phyloP scores from a whole-genome alignment of 2,329 filamentous ascomycete species.

The Cryphonectria naterciae region DNA sequence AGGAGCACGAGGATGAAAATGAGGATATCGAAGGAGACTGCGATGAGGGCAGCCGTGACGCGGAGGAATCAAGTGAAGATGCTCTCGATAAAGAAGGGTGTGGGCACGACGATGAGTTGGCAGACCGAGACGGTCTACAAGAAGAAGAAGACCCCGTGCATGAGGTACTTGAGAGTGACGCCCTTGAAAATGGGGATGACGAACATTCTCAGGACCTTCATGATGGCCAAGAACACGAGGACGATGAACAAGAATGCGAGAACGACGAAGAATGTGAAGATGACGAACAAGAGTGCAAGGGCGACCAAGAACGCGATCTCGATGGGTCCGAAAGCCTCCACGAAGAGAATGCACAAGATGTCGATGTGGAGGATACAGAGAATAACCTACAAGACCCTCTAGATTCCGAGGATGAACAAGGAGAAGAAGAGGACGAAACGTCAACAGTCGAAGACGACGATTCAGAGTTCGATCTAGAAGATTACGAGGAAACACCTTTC shows the following conservation, averaged over 20 bases:
- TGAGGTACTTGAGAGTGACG: neutral
- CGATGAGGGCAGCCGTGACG: neutral
- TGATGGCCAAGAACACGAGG: neutral
- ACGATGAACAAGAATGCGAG: neutral
- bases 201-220: neutral
- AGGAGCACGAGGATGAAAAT: neutral
- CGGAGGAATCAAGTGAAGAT: neutral
- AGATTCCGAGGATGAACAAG: neutral
- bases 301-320: neutral
- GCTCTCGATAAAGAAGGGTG: neutral
- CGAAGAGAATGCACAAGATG: neutral
- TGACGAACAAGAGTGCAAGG: neutral
- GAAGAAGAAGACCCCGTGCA: neutral
- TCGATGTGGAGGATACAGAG: neutral
- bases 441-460: neutral
- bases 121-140: neutral
- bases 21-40: neutral
- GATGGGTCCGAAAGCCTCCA: neutral
- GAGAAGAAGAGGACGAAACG: neutral
- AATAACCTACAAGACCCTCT: neutral
- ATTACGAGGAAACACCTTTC: conserved; percentile 1
- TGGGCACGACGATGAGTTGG: neutral
- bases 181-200: neutral
- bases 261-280: neutral
- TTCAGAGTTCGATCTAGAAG: conserved; percentile 2